Percentiles rank a stretch among this genome's conserved stretches.
These are phyloP conservation scores for Claviceps sp. DNA, from an alignment of 2,329 filamentous ascomycete species.

Conservation along the genomic window DNA sequence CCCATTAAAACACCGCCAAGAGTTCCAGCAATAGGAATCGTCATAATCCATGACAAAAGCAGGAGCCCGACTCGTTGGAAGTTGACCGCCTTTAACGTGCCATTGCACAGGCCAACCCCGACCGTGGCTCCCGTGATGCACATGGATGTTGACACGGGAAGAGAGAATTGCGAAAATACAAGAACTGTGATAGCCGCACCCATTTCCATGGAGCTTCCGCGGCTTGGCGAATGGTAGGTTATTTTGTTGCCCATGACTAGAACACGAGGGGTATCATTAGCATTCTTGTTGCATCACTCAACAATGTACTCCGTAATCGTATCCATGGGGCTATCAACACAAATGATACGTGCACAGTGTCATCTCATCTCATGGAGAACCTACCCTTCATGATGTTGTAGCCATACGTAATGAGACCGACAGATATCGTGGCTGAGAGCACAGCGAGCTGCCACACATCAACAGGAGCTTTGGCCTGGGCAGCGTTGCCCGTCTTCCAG, in stretches of 20 bases:
- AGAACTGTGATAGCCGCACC: conserved; percentile 66
- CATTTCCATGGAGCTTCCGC: conserved; percentile 63
- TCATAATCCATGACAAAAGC: conserved; percentile 45
- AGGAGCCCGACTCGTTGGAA: conserved; percentile 59
- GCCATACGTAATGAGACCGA: conserved; percentile 51
- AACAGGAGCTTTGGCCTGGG: conserved; percentile 49
- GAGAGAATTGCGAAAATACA: conserved; percentile 60
- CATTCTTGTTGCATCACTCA: too few relatives aligned
- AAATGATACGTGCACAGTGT: not conserved
- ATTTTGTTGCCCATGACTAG: conserved; percentile 71
- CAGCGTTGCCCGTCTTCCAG: conserved; percentile 50
- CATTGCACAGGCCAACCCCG: conserved; percentile 67
- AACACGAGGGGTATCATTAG: not conserved
- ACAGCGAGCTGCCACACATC: conserved; percentile 68
- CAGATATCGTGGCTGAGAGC: conserved; percentile 41
- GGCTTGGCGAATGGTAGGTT: conserved; percentile 49
- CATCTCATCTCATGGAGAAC: conserved; percentile 8
- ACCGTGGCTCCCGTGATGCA: conserved; percentile 72
- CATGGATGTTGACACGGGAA: conserved; percentile 67
- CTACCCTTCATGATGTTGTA: conserved; percentile 76
- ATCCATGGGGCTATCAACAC: not conserved
- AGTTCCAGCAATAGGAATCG: conserved; percentile 28
- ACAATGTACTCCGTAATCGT: too few relatives aligned
- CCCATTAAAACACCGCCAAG: conserved; percentile 28
- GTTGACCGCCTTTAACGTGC: conserved; percentile 59